Conservation (phyloP, 495 filamentous ascomycete genomes). For the Neurospora sp. region DNA sequence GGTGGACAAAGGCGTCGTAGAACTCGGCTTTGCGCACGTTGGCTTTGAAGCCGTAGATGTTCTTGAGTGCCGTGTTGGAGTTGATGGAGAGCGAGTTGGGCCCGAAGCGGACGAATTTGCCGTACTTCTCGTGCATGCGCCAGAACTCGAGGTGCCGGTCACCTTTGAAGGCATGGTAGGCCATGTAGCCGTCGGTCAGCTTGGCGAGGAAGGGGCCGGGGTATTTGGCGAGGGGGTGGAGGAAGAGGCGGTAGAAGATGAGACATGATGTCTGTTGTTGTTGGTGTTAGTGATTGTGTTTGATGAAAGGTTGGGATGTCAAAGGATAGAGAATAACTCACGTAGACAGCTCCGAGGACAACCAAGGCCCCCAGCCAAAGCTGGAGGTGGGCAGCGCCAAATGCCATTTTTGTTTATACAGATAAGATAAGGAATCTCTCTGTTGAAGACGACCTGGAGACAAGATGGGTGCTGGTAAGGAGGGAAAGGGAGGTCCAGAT, state of each 20-base stretch:
- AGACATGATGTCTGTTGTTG: conserved; percentile 18
- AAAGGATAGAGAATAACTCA: not conserved
- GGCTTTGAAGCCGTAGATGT: conserved; percentile 49
- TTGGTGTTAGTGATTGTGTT: not conserved
- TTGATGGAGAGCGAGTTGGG: conserved; percentile 54
- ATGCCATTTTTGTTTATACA: conserved; percentile 8
- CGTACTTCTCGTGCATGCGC: conserved; percentile 48
- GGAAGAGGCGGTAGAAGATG: conserved; percentile 42
- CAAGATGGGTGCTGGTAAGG: not conserved
- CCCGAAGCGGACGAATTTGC: conserved; percentile 47
- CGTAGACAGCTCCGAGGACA: conserved; percentile 11
- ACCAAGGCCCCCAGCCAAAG: conserved; percentile 19
- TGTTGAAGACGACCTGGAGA: not conserved
- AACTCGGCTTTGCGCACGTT: conserved; percentile 57
- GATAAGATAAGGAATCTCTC: not conserved
- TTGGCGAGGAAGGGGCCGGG: conserved; percentile 52
- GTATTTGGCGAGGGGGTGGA: conserved; percentile 59
- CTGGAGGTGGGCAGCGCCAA: conserved; percentile 18
- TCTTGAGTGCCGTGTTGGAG: conserved; percentile 44
- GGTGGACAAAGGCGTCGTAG: conserved; percentile 53
- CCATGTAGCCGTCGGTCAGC: conserved; percentile 44
- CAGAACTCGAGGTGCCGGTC: conserved; percentile 52
- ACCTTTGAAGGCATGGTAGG: conserved; percentile 48
- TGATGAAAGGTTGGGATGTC: not conserved
- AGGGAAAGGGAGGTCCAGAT: not conserved